phyloP scores from a whole-genome alignment of 2,329 filamentous ascomycete species.

The Cryphonectria carpinicola region DNA sequence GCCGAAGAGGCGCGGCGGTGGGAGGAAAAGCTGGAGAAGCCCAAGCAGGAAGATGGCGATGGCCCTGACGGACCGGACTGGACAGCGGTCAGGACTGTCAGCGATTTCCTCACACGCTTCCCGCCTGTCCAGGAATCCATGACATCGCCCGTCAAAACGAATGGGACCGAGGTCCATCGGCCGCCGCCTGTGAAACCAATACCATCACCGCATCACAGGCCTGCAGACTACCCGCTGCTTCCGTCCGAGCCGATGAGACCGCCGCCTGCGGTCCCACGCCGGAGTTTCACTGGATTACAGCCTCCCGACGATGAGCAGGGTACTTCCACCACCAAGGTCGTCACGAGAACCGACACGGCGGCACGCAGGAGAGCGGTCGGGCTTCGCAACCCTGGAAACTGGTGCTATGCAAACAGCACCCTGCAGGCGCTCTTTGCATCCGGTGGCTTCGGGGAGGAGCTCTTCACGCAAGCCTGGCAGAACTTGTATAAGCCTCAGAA shows the following conservation, averaged over 20 bases:
- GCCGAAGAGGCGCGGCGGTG: conserved; percentile 79
- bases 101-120: conserved; percentile 79
- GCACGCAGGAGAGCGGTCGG: conserved; percentile 64
- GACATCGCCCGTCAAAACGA: conserved; percentile 44
- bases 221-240: conserved; percentile 49
- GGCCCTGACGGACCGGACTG: conserved; percentile 11
- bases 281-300: conserved; percentile 78
- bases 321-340: conserved; percentile 50
- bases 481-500: conserved; percentile 68
- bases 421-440: conserved; percentile 84
- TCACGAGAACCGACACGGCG: conserved; percentile 43
- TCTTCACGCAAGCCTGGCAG: conserved; percentile 64
- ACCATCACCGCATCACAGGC: conserved; percentile 18
- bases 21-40: conserved; percentile 66
- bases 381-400: conserved; percentile 77
- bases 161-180: conserved; percentile 16
- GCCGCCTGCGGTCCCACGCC: conserved; percentile 68
- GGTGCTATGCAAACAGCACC: conserved; percentile 92
- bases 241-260: conserved; percentile 66
- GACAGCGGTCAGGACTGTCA: conserved; percentile 21
- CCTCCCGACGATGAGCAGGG: conserved; percentile 44
- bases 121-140: conserved; percentile 71
- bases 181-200: conserved; percentile 4
- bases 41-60: conserved; percentile 22
- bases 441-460: conserved; percentile 65